Evolutionary conservation across 2,329 filamentous ascomycete genomes (phyloP).

Genomic region (Penicillium sp.): DNA sequence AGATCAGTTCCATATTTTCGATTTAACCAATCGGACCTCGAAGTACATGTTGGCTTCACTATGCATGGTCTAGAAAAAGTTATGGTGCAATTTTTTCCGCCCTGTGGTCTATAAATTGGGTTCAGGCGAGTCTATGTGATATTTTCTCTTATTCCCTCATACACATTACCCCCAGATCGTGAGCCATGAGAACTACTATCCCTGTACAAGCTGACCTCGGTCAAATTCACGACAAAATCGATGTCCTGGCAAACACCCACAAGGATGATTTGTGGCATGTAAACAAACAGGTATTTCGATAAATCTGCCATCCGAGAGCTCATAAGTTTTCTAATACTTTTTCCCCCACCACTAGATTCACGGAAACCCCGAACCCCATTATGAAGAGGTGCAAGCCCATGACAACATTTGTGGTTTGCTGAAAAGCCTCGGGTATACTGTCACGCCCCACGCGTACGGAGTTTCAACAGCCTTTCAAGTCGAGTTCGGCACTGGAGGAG

Average conservation of each 20-base stretch:
- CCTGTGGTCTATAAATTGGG: neutral
- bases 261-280: neutral
- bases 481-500: neutral
- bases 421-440: neutral
- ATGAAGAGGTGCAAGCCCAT: neutral
- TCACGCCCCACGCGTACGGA: neutral
- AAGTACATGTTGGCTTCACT: neutral
- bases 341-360: neutral
- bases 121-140: neutral
- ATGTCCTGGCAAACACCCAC: neutral
- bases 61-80: neutral
- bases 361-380: neutral
- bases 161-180: neutral
- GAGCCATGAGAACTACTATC: neutral
- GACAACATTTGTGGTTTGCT: neutral
- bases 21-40: neutral
- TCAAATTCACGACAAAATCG: neutral
- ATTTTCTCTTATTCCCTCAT: neutral
- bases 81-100: neutral
- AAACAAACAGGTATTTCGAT: neutral
- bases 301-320: neutral
- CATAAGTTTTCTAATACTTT: neutral
- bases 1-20: neutral
- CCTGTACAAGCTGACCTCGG: neutral
- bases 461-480: neutral